Conservation (phyloP, 2,329 filamentous ascomycete genomes). For the Chalaropsis thielavioides region DNA sequence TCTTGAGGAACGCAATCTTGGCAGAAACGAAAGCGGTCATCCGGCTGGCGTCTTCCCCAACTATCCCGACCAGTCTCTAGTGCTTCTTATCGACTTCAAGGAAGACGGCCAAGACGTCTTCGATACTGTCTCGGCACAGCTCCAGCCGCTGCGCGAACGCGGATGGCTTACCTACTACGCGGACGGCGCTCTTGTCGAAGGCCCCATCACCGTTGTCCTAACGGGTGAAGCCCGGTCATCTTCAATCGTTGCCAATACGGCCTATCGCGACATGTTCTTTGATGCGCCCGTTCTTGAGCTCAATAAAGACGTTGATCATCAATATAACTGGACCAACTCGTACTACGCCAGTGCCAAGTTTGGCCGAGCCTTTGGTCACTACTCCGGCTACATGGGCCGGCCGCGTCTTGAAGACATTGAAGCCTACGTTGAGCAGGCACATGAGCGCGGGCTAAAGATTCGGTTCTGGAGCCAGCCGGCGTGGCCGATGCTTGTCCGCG, state of each 20-base stretch:
- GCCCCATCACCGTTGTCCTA: constrained; percentile 53
- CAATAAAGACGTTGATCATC: constrained; percentile 17
- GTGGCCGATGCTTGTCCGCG: constrained; percentile 40
- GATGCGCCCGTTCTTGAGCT: constrained; percentile 45
- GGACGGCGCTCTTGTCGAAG: constrained; percentile 33
- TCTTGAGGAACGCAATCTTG: constrained; percentile 36
- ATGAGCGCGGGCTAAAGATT: constrained; percentile 38
- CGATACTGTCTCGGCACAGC: constrained; percentile 30
- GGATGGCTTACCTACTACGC: constrained; percentile 43
- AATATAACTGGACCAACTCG: constrained; percentile 41
- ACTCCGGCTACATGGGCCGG: constrained; percentile 35
- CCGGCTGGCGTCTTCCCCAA: constrained; percentile 40
- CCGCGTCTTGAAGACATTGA: constrained; percentile 24
- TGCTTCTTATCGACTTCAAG: constrained; percentile 58
- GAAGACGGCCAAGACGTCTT: constrained; percentile 38
- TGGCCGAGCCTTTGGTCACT: constrained; percentile 36
- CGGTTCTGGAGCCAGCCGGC: constrained; percentile 46
- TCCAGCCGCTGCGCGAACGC: constrained; percentile 43
- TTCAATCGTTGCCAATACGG: constrained; percentile 36
- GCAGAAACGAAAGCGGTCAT: constrained; percentile 28
- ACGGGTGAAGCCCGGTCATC: constrained; percentile 51
- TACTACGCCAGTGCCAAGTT: constrained; percentile 53
- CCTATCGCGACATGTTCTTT: constrained; percentile 48
- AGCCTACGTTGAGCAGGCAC: constrained; percentile 35
- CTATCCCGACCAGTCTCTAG: constrained; percentile 38